phyloP scores from a whole-genome alignment of 23 red algal species.

The Gracilaria gracilis region DNA sequence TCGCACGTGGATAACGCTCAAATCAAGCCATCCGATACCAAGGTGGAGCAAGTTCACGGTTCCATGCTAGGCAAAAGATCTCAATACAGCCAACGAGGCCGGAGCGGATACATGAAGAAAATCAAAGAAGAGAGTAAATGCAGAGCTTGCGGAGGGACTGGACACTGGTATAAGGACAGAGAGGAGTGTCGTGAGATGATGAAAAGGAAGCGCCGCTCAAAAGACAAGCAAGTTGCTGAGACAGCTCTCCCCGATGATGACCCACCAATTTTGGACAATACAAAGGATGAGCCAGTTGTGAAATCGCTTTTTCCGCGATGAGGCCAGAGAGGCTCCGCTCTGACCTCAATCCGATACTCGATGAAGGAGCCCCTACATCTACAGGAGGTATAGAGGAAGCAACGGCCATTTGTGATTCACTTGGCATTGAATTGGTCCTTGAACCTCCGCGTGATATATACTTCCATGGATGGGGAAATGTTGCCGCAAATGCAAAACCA shows the following conservation, averaged over 20 bases:
- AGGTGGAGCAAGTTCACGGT: too few species aligned
- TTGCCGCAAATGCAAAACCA: neutral
- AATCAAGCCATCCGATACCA: neutral
- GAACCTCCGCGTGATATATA: neutral
- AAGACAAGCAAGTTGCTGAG: too few species aligned
- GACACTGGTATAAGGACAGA: constrained; percentile 32
- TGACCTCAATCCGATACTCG: constrained; percentile 13
- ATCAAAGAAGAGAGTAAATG: neutral
- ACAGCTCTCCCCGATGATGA: too few species aligned
- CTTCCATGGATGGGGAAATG: constrained; percentile 12
- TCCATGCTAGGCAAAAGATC: too few species aligned
- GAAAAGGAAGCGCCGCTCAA: too few species aligned
- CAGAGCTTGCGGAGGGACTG: constrained; percentile 10
- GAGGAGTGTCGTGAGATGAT: neutral
- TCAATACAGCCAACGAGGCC: too few species aligned
- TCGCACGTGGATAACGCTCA: neutral
- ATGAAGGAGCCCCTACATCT: neutral
- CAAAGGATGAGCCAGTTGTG: neutral
- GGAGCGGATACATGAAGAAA: too few species aligned
- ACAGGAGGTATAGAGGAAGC: neutral
- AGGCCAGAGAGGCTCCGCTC: constrained; percentile 2
- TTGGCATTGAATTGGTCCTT: neutral
- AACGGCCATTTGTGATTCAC: neutral
- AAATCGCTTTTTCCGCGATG: constrained; percentile 41
- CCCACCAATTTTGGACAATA: too few species aligned